Conservation (phyloP, 1,284 basidiomycete species). For the Marasmius tenuissimus region DNA sequence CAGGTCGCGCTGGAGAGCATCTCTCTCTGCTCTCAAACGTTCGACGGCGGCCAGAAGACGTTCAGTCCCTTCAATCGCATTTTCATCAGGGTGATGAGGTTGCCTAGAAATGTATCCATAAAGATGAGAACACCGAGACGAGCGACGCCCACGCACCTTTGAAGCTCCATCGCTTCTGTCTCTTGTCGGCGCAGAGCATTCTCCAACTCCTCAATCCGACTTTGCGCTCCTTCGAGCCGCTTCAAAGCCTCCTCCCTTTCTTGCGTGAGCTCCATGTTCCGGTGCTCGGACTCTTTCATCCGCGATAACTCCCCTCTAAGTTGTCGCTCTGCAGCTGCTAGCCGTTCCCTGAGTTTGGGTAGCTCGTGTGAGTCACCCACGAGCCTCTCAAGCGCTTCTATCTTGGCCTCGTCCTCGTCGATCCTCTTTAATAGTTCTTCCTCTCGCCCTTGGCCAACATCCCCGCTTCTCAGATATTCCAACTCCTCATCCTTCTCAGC, state of each 20-base stretch:
- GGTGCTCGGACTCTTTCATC: constrained; percentile 34
- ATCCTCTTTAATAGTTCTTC: constrained; percentile 57
- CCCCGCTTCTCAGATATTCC: constrained; percentile 37
- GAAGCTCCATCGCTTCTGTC: constrained; percentile 21
- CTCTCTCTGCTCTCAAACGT: constrained; percentile 69
- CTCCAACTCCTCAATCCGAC: constrained; percentile 27
- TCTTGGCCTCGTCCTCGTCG: constrained; percentile 66
- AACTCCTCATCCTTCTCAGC: constrained; percentile 61
- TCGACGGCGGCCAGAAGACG: constrained; percentile 61
- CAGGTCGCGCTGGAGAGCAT: constrained; percentile 63
- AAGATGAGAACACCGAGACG: not conserved
- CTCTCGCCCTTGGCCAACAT: constrained; percentile 43
- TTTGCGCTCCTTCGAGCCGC: constrained; percentile 37
- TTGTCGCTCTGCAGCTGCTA: constrained; percentile 39
- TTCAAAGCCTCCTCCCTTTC: constrained; percentile 50
- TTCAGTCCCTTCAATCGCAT: constrained; percentile 44
- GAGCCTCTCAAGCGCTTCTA: constrained; percentile 48
- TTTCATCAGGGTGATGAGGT: constrained; percentile 24
- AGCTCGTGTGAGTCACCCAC: constrained; percentile 35
- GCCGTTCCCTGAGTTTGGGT: constrained; percentile 35
- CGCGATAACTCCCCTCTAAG: constrained; percentile 44
- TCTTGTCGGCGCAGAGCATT: constrained; percentile 28
- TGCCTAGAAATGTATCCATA: not conserved
- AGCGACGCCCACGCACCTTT: constrained; percentile 22
- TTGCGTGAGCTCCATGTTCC: constrained; percentile 31